Conservation (phyloP, 1,284 basidiomycete genomes). For the Psilocybe mexicana region DNA sequence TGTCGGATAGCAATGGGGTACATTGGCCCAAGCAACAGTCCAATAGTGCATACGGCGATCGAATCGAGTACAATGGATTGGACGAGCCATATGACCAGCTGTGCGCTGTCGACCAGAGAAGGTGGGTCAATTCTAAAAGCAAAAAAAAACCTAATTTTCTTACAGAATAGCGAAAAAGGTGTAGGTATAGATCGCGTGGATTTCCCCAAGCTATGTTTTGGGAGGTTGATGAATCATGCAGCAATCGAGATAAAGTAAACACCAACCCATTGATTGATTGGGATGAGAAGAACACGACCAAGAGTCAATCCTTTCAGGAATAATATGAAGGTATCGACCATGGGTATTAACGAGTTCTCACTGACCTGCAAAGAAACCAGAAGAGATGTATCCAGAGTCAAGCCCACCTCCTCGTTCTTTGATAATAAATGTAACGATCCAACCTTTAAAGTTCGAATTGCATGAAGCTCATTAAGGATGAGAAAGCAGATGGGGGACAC, state of each 20-base stretch:
- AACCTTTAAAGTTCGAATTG: slow-evolving; percentile 35
- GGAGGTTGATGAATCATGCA: too few relatives aligned
- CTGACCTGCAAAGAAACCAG: slow-evolving; percentile 52
- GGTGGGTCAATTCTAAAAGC: not conserved
- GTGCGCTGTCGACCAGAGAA: slow-evolving; percentile 38
- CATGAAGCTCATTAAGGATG: not conserved
- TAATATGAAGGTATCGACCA: not conserved
- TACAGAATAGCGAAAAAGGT: slow-evolving; percentile 53
- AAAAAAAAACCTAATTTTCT: slow-evolving; percentile 15
- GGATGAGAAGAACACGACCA: slow-evolving; percentile 54
- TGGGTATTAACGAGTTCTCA: not conserved
- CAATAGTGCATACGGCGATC: slow-evolving; percentile 57
- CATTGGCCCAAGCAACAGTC: slow-evolving; percentile 56
- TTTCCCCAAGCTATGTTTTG: not conserved
- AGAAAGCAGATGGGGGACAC: not conserved
- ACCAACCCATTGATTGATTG: slow-evolving; percentile 42
- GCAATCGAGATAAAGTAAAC: not conserved
- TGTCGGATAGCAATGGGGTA: slow-evolving; percentile 67
- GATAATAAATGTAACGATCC: slow-evolving; percentile 62
- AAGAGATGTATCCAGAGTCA: slow-evolving; percentile 49
- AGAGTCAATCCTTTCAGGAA: slow-evolving; percentile 50
- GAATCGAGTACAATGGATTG: slow-evolving; percentile 57
- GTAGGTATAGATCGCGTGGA: slow-evolving; percentile 49
- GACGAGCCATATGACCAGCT: slow-evolving; percentile 64
- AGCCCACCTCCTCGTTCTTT: slow-evolving; percentile 46